phyloP scores from a whole-genome alignment of 768 basidiomycete genomes.

The Mycena kentingensis region DNA sequence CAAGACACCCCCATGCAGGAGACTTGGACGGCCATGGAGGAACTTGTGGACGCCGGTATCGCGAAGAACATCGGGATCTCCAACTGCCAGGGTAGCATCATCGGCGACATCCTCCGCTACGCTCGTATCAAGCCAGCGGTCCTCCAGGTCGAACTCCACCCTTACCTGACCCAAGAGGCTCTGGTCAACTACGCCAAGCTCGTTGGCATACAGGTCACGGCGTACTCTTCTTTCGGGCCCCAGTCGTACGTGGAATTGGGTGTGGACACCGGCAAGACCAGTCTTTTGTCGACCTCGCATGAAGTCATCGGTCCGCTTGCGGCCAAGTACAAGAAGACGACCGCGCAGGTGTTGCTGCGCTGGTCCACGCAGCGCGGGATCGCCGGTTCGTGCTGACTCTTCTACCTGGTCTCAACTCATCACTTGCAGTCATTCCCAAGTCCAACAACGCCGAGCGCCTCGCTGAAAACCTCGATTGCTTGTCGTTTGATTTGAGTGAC shows the following conservation, averaged over 20 bases:
- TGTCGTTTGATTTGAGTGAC: slow-evolving; percentile 50
- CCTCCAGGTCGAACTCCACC: slow-evolving; percentile 74
- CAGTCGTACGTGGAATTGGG: slow-evolving; percentile 67
- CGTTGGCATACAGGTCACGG: slow-evolving; percentile 63
- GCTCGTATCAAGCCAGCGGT: slow-evolving; percentile 71
- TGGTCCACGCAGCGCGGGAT: slow-evolving; percentile 79
- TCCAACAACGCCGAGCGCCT: slow-evolving; percentile 51
- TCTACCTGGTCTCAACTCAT: neutral
- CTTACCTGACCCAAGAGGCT: slow-evolving; percentile 64
- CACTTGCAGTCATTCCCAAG: slow-evolving; percentile 68
- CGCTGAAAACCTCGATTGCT: slow-evolving; percentile 53
- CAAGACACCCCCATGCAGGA: slow-evolving; percentile 74
- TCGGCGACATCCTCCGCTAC: slow-evolving; percentile 78
- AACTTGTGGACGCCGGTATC: slow-evolving; percentile 67
- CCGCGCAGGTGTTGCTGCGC: slow-evolving; percentile 73
- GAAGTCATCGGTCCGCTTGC: slow-evolving; percentile 46
- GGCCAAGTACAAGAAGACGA: slow-evolving; percentile 54
- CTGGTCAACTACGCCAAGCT: slow-evolving; percentile 56
- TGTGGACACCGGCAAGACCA: slow-evolving; percentile 51
- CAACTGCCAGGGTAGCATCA: slow-evolving; percentile 71
- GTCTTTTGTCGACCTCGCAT: slow-evolving; percentile 53
- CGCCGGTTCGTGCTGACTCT: slow-evolving; percentile 36
- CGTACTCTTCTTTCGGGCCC: slow-evolving; percentile 58
- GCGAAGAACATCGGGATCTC: slow-evolving; percentile 82
- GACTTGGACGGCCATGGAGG: slow-evolving; percentile 85